Conservation (phyloP, 2,329 filamentous ascomycete species). For the Hymenotorrendiella dingleyae region DNA sequence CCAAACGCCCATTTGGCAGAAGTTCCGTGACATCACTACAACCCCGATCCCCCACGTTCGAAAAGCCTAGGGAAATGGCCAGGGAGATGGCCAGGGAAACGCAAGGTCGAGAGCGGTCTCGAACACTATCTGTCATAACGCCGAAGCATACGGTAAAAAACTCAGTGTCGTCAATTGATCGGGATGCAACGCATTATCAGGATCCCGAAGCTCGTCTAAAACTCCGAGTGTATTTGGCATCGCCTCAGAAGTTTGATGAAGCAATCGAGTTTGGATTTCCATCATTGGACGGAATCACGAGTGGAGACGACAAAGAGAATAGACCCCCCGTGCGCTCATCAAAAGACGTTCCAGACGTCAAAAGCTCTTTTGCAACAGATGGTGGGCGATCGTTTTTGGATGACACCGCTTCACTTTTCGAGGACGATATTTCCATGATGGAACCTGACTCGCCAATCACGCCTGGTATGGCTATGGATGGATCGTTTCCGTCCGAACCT, state of each 20-base stretch:
- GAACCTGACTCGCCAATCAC: constrained; percentile 50
- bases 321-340: constrained; percentile 19
- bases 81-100: too few relatives aligned
- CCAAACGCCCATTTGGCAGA: constrained; percentile 58
- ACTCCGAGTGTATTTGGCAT: constrained; percentile 77
- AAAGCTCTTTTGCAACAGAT: constrained; percentile 35
- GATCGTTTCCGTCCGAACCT: constrained; percentile 18
- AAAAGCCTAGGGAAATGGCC: too few relatives aligned
- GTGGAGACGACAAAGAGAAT: constrained; percentile 31
- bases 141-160: constrained; percentile 36
- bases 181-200: constrained; percentile 75
- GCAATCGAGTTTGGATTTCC: constrained; percentile 92
- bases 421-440: constrained; percentile 47
- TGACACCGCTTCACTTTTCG: constrained; percentile 50
- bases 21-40: constrained; percentile 36
- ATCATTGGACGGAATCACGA: constrained; percentile 42
- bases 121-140: constrained; percentile 47
- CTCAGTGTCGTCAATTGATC: constrained; percentile 54
- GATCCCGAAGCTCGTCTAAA: constrained; percentile 85
- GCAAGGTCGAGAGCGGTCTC: constrained; percentile 40
- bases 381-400: constrained; percentile 54
- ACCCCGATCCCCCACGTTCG: constrained; percentile 29
- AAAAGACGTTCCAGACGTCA: constrained; percentile 17
- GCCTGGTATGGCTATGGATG: constrained; percentile 23
- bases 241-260: constrained; percentile 92